Percentiles rank a stretch among this genome's conserved stretches.
Conservation (phyloP, 1,284 basidiomycete species). For the Chiua sp. region DNA sequence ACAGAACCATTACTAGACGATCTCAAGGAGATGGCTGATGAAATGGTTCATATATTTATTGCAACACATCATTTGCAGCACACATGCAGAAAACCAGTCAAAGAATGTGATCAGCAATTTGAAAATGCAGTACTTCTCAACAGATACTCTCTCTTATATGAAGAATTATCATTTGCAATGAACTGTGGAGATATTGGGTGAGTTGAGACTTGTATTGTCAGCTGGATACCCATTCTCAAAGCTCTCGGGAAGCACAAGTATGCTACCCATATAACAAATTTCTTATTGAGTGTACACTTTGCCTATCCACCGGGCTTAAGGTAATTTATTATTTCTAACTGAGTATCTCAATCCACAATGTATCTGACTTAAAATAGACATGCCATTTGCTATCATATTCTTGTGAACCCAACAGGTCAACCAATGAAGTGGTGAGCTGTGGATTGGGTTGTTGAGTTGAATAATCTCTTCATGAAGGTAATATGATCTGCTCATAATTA, state of each 20-base stretch:
- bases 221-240: conserved; percentile 15
- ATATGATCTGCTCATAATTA: no score
- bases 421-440: conserved; percentile 14
- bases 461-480: conserved; percentile 30
- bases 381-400: conserved; percentile 20
- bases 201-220: conserved; percentile 4
- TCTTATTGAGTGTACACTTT: conserved; percentile 13
- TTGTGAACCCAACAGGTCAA: conserved; percentile 27
- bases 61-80: no score
- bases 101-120: no score
- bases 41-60: no score
- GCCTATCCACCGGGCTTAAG: conserved; percentile 2
- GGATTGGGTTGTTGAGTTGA: conserved; percentile 29
- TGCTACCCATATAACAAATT: conserved; percentile 7
- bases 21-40: no score
- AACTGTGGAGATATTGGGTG: conserved; percentile 7
- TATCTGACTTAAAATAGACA: not conserved
- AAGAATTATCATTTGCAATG: conserved; percentile 16
- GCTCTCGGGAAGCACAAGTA: conserved; percentile 26
- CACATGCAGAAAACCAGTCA: no score
- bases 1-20: no score
- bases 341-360: no score
- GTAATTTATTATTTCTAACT: not conserved
- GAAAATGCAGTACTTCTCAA: conserved; percentile 12
- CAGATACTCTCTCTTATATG: conserved; percentile 12